Evolutionary conservation across 1,284 basidiomycete species (phyloP).

Genomic region (Somion occarium): DNA sequence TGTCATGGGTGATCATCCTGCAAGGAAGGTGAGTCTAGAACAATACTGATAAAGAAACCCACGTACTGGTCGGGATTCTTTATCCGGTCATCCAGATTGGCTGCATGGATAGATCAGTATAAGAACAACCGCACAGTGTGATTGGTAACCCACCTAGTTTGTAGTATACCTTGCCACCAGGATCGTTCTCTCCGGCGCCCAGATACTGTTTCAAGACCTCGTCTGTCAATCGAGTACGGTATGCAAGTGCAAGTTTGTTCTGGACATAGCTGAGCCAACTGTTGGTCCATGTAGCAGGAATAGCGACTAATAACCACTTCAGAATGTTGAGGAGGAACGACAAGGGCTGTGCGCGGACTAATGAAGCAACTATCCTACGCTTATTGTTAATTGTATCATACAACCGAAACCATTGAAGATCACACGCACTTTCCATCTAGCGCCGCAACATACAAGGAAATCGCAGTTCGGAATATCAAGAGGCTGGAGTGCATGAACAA

Average conservation of each 20-base stretch:
- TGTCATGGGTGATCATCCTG: conserved; percentile 93
- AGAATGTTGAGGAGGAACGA: conserved; percentile 85
- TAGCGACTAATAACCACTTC: conserved; percentile 90
- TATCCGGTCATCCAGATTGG: conserved; percentile 90
- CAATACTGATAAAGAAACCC: background rate
- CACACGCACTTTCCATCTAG: conserved; percentile 82
- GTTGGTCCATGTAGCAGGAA: conserved; percentile 95
- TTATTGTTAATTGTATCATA: conserved; percentile 4
- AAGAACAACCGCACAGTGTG: too few species aligned
- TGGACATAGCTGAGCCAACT: conserved; percentile 95
- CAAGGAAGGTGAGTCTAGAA: background rate
- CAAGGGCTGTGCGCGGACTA: conserved; percentile 83
- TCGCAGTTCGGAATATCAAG: conserved; percentile 84
- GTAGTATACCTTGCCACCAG: conserved; percentile 81
- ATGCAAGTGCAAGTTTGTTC: conserved; percentile 89
- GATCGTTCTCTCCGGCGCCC: conserved; percentile 53
- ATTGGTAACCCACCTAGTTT: conserved; percentile 82
- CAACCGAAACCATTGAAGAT: conserved; percentile 5
- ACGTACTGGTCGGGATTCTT: conserved; percentile 92
- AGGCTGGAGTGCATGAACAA: conserved; percentile 86
- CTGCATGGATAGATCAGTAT: too few species aligned
- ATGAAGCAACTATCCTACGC: conserved; percentile 84
- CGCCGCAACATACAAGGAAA: conserved; percentile 93
- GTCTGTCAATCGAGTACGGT: conserved; percentile 84
- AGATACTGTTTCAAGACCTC: conserved; percentile 85